phyloP scores from a whole-genome alignment of 177 flowering plant species.

The Telopea speciosissima region DNA sequence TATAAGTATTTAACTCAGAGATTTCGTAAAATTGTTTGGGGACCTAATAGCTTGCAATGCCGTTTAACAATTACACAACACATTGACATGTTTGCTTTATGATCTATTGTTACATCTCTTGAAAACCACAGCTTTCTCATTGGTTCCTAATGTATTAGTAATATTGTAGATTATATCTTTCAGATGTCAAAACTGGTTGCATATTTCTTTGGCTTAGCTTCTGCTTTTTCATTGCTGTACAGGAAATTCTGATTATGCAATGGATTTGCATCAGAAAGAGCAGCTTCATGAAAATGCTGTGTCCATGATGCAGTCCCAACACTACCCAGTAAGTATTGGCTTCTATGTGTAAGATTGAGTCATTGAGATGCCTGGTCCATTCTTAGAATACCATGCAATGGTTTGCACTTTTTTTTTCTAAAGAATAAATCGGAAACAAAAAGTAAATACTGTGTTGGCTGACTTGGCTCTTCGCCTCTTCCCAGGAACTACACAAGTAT shows the following conservation, averaged over 20 bases:
- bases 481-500: too few relatives aligned
- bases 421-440: too few relatives aligned
- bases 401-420: too few relatives aligned
- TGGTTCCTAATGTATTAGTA: neutral
- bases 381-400: neutral
- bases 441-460: too few relatives aligned
- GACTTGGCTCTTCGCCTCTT: too few relatives aligned
- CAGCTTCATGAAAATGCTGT: slow-evolving; percentile 70
- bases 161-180: neutral
- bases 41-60: too few relatives aligned
- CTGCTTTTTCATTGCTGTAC: slow-evolving; percentile 17
- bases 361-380: neutral
- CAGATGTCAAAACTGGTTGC: neutral
- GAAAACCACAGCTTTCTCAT: neutral
- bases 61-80: too few relatives aligned
- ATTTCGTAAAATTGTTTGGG: too few relatives aligned
- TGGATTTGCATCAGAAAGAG: slow-evolving; percentile 96
- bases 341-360: neutral
- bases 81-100: too few relatives aligned
- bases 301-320: slow-evolving; percentile 88
- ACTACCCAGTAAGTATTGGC: slow-evolving; percentile 62
- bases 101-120: neutral
- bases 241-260: slow-evolving; percentile 78
- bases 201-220: neutral
- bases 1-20: too few relatives aligned